These are phyloP conservation scores for Myxozyma sirexii DNA, from an alignment of 805 yeast genomes.

Conservation along the genomic window DNA sequence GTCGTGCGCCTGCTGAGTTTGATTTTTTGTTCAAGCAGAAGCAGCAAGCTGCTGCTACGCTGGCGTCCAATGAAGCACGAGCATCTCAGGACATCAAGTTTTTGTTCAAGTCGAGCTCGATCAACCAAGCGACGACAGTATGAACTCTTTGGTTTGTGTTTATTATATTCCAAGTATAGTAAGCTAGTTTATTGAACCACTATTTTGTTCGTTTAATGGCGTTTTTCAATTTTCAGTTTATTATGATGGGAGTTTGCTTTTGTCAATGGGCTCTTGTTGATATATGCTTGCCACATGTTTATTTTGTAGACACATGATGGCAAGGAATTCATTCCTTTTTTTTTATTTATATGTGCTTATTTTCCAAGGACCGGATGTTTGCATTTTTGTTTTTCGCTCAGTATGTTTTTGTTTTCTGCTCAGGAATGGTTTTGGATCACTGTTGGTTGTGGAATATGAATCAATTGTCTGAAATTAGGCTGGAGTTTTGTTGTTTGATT, in stretches of 20 bases:
- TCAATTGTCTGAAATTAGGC: too few relatives aligned
- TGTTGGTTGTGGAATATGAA: neutral
- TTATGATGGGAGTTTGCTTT: neutral
- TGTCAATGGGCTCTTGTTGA: neutral
- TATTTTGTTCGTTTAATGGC: neutral
- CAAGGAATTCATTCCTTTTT: neutral
- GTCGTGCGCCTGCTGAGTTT: conserved; percentile 23
- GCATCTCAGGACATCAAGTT: conserved; percentile 20
- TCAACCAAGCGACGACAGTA: conserved; percentile 1
- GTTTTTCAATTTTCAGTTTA: neutral
- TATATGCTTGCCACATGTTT: neutral
- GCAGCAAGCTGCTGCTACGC: neutral
- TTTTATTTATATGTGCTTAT: neutral
- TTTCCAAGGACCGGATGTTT: neutral
- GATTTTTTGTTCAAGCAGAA: conserved; percentile 18
- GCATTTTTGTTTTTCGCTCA: neutral
- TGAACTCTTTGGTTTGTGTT: neutral
- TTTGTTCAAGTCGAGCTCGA: conserved; percentile 7
- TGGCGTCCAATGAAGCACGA: neutral
- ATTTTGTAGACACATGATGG: neutral
- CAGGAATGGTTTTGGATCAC: neutral
- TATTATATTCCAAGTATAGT: neutral
- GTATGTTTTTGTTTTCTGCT: neutral
- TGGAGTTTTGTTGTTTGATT: too few relatives aligned
- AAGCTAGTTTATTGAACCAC: neutral